Evolutionary conservation across 192 early-diverging fungal genomes (phyloP).

Genomic region (Coemansia javaensis): DNA sequence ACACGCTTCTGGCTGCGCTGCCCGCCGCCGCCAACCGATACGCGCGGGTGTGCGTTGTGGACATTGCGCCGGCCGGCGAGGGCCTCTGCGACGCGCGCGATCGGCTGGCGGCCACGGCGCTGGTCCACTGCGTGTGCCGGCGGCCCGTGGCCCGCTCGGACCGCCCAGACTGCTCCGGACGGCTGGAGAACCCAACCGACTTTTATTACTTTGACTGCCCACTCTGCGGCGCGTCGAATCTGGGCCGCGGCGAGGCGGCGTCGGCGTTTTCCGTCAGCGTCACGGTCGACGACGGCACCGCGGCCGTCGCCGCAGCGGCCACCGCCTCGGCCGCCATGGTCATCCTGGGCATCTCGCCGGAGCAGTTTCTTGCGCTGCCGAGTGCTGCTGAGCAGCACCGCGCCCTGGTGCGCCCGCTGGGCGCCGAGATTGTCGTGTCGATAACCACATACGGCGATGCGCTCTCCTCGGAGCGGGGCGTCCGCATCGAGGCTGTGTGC

Average conservation of each 20-base stretch:
- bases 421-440: slow-evolving; percentile 23
- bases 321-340: slow-evolving; percentile 9
- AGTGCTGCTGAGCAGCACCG: slow-evolving; percentile 12
- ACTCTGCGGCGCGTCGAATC: slow-evolving; percentile 2
- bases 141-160: slow-evolving; percentile 4
- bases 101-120: slow-evolving; percentile 19
- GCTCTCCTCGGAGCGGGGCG: slow-evolving; percentile 3
- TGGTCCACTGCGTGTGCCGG: slow-evolving; percentile 20
- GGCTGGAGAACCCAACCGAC: slow-evolving; percentile 20
- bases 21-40: slow-evolving; percentile 12
- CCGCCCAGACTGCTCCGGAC: not conserved
- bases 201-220: slow-evolving; percentile 22
- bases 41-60: slow-evolving; percentile 15
- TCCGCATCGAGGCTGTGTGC: slow-evolving; percentile 34
- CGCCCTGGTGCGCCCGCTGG: slow-evolving; percentile 10
- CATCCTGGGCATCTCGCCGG: slow-evolving; percentile 18
- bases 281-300: slow-evolving; percentile 31
- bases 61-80: not conserved
- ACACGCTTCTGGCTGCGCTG: slow-evolving; percentile 6
- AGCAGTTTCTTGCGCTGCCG: slow-evolving; percentile 33
- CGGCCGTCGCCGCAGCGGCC: not conserved
- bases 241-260: slow-evolving; percentile 6
- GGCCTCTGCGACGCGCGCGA: slow-evolving; percentile 35
- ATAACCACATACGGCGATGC: slow-evolving; percentile 18
- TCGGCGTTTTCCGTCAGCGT: slow-evolving; percentile 16